Conservation (phyloP, 192 early-diverging fungal species). For the Podila clonocystis region DNA sequence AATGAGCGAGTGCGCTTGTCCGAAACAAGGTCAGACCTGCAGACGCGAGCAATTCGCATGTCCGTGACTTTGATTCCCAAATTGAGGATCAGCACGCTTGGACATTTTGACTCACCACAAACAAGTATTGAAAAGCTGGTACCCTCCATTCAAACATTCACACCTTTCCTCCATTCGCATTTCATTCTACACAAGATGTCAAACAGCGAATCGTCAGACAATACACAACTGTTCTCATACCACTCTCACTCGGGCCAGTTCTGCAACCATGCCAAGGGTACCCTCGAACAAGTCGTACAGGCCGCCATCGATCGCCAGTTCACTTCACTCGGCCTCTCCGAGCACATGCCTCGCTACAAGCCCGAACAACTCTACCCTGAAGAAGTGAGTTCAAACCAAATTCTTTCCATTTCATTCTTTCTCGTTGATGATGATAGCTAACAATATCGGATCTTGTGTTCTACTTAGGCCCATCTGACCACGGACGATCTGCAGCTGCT, state of each 20-base stretch:
- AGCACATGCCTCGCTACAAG: constrained; percentile 90
- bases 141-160: no score
- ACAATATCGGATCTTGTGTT: no score
- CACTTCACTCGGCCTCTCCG: constrained; percentile 82
- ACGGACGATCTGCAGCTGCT: constrained; percentile 65
- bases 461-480: constrained; percentile 67
- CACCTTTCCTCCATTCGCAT: neutral
- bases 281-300: constrained; percentile 82
- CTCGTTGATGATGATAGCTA: no score
- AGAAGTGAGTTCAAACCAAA: constrained; percentile 60
- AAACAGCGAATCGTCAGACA: neutral
- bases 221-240: constrained; percentile 66
- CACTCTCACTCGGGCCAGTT: constrained; percentile 98
- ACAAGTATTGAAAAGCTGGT: no score
- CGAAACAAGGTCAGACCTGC: no score
- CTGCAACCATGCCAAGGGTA: constrained; percentile 91
- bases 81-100: neutral
- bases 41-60: no score
- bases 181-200: neutral
- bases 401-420: neutral
- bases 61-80: no score
- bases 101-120: neutral
- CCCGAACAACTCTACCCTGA: constrained; percentile 91
- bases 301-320: constrained; percentile 82
- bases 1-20: neutral